Evolutionary conservation across 1,284 basidiomycete genomes (phyloP).

Genomic region (Heterobasidion annosum): DNA sequence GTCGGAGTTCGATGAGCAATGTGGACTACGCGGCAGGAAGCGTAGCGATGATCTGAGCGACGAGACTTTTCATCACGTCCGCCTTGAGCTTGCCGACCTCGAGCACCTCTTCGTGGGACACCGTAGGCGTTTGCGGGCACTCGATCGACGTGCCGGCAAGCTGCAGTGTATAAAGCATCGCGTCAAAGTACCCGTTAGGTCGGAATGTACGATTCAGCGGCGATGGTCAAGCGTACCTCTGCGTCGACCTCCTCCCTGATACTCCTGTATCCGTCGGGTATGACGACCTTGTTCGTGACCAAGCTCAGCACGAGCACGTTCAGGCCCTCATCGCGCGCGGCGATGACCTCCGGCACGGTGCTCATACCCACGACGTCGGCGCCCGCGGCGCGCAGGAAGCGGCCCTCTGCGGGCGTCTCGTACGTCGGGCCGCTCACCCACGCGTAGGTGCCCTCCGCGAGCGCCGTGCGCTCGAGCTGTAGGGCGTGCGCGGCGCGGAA

Average conservation of each 20-base stretch:
- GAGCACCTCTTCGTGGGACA: slow-evolving; percentile 82
- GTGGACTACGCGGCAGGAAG: background rate
- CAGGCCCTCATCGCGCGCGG: slow-evolving; percentile 66
- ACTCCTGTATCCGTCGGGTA: slow-evolving; percentile 59
- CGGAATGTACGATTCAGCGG: slow-evolving; percentile 2
- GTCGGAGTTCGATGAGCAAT: background rate
- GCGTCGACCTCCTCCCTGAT: slow-evolving; percentile 66
- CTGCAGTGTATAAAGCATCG: slow-evolving; percentile 23
- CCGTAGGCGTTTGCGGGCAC: slow-evolving; percentile 34
- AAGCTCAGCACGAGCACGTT: slow-evolving; percentile 71
- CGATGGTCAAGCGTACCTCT: slow-evolving; percentile 43
- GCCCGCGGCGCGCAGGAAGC: slow-evolving; percentile 59
- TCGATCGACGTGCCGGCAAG: slow-evolving; percentile 47
- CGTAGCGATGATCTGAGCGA: slow-evolving; percentile 45
- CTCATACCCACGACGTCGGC: slow-evolving; percentile 87
- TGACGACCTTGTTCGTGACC: slow-evolving; percentile 78
- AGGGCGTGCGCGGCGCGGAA: slow-evolving; percentile 64
- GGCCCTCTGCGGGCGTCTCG: slow-evolving; percentile 78
- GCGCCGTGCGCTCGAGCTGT: slow-evolving; percentile 26
- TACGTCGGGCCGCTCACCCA: slow-evolving; percentile 84
- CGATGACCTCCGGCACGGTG: slow-evolving; percentile 85
- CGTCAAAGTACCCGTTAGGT: too few species aligned
- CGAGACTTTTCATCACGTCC: slow-evolving; percentile 59
- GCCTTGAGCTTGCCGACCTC: slow-evolving; percentile 59
- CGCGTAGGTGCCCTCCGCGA: slow-evolving; percentile 75